Conservation (phyloP, 2,329 filamentous ascomycete genomes). For the Alternaria brassicicola region DNA sequence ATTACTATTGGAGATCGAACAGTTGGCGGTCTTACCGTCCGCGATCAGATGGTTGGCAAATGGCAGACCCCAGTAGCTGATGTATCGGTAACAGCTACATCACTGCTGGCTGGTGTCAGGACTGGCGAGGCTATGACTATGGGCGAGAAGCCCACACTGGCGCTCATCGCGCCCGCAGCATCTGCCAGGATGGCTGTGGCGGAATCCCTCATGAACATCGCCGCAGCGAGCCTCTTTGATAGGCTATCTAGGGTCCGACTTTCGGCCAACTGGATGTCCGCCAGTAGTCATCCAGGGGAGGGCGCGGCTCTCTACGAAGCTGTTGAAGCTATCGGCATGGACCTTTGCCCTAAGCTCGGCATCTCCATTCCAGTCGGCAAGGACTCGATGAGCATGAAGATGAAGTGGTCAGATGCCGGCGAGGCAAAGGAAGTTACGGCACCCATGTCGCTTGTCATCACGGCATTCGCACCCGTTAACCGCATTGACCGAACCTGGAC, state of each 20-base stretch:
- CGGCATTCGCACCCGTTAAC: constrained; percentile 84
- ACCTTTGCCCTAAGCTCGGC: constrained; percentile 87
- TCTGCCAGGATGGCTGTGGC: constrained; percentile 97
- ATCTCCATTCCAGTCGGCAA: constrained; percentile 96
- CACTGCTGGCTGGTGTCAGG: constrained; percentile 72
- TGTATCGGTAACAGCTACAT: constrained; percentile 88
- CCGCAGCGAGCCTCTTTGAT: constrained; percentile 75
- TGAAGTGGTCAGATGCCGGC: constrained; percentile 75
- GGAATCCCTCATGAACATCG: constrained; percentile 91
- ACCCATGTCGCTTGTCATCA: constrained; percentile 88
- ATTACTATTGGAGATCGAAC: constrained; percentile 96
- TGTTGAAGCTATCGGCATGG: constrained; percentile 89
- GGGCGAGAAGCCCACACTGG: constrained; percentile 89
- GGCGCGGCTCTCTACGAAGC: constrained; percentile 92
- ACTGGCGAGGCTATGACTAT: constrained; percentile 97
- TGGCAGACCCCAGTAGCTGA: constrained; percentile 96
- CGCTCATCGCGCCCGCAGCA: constrained; percentile 85
- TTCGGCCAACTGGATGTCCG: constrained; percentile 99
- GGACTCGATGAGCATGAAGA: constrained; percentile 99
- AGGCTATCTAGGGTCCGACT: constrained; percentile 81
- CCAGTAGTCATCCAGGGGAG: constrained; percentile 90
- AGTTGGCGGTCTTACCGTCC: constrained; percentile 84
- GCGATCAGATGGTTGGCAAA: constrained; percentile 94
- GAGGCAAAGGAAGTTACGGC: constrained; percentile 85
- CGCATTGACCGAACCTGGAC: constrained; percentile 91